Base-by-base conservation (phyloP, 2,329 filamentous ascomycete genomes). In the Orbilia javanica region DNA sequence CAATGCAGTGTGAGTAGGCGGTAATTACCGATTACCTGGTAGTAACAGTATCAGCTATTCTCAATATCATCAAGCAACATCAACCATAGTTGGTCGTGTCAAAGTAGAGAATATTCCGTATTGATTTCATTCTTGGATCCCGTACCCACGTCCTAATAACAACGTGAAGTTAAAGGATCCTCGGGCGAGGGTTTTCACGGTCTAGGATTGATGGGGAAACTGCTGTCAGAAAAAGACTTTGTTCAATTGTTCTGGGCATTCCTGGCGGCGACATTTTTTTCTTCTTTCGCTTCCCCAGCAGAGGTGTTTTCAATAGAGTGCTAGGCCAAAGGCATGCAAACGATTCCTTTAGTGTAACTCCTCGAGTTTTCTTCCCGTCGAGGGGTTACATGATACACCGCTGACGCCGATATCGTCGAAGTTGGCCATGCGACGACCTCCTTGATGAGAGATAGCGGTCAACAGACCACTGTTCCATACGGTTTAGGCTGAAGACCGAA, bases 191-290 rank as follows among this genome's bases (percentile, higher is more conserved):
- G 27, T 18, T 20, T 31, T 31, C 20, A 53, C 13, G 31, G 46
- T 13, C 65, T 77, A 71, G 44, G 27, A 67, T 77, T 27, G 62
- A 77, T 66, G 42, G 25, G 66, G 73, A 71, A 77, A 71, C 73
- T 77, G 66, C 57, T 31, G 39, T 63, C 63, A 60, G 60, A 73
- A 34, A 3, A 42, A 57, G 27, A n/a, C 57, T 29, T 55, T 15
- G 2, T 50, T 68, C 29, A 29, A 22, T 68, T 25, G 46, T 57
- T 70, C 72, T 42, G 66, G 60, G 48, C 66, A 77, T 77, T 77
- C 73, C 62, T 71, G 73, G 11, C 57, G 73, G 66, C 67, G 60
- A 77, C 73, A 69, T 77, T 69, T 60, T 15, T 36, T 11, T 39
- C 36, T n/a, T 39, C 18, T 15, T 57, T 31, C 63, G 50, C 4